Percentiles rank a stretch among this genome's conserved stretches.
Conservation (phyloP, 768 basidiomycete genomes). For the Gyrodon lividus region DNA sequence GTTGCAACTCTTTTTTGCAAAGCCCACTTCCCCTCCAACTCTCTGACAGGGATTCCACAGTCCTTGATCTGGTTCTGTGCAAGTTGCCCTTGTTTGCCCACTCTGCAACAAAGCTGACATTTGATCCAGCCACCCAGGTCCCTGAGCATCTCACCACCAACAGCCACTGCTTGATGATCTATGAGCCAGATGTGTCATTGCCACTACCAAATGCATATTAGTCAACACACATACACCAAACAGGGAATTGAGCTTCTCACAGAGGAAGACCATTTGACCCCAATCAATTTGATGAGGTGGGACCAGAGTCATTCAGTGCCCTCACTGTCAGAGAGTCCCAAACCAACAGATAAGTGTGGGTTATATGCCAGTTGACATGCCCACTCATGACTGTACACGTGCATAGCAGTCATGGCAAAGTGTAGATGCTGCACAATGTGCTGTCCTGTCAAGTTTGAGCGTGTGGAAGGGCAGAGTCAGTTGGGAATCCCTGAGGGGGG, state of each 20-base stretch:
- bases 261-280: constrained; percentile 28
- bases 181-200: constrained; percentile 33
- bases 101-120: no score
- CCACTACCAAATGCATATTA: constrained; percentile 12
- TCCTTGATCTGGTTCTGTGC: no score
- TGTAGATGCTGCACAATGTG: not conserved
- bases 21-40: no score
- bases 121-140: no score
- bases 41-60: no score
- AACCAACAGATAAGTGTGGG: not conserved
- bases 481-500: no score
- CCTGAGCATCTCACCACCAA: no score
- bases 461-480: no score
- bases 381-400: constrained; percentile 41
- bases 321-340: constrained; percentile 19
- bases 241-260: constrained; percentile 19
- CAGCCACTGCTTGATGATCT: constrained; percentile 35
- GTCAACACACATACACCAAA: not conserved
- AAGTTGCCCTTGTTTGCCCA: no score
- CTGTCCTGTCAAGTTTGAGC: no score
- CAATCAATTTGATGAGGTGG: constrained; percentile 33
- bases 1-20: no score
- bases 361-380: constrained; percentile 14
- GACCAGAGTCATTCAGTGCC: constrained; percentile 34
- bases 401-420: constrained; percentile 36